These are phyloP conservation scores for Verticillium alfalfae DNA, from an alignment of 2,329 filamentous ascomycete species.

Conservation along the genomic window DNA sequence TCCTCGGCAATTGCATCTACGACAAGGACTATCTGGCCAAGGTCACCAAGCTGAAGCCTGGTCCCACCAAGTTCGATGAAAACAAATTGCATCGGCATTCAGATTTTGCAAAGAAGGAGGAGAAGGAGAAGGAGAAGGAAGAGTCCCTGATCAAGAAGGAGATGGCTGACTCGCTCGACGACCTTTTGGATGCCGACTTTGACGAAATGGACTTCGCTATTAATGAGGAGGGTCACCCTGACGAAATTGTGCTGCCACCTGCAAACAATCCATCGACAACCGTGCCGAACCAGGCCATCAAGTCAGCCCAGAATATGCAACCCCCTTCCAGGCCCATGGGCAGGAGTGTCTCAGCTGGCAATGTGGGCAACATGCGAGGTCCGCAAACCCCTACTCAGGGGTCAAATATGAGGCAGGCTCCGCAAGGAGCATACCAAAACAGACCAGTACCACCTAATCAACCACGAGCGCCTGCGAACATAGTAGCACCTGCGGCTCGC, in stretches of 20 bases:
- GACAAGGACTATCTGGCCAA: constrained; percentile 90
- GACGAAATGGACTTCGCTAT: constrained; percentile 74
- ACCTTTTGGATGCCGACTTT: constrained; percentile 49
- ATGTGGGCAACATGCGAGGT: constrained; percentile 19
- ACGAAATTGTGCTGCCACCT: constrained; percentile 59
- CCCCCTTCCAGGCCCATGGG: constrained; percentile 26
- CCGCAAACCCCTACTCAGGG: constrained; percentile 29
- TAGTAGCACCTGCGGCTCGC: constrained; percentile 8
- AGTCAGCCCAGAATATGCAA: constrained; percentile 24
- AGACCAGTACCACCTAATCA: constrained; percentile 13
- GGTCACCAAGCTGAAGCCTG: constrained; percentile 83
- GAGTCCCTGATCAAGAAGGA: constrained; percentile 5
- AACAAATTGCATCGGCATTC: constrained; percentile 76
- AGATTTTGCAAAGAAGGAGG: constrained; percentile 63
- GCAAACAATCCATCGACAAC: constrained; percentile 19
- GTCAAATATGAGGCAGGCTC: constrained; percentile 14
- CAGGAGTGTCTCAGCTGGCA: constrained; percentile 21
- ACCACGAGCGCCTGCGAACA: constrained; percentile 11
- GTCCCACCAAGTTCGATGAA: constrained; percentile 71
- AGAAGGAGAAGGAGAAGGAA: constrained; percentile 23
- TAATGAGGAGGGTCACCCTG: constrained; percentile 63
- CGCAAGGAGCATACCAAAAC: constrained; percentile 12
- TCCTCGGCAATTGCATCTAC: constrained; percentile 97
- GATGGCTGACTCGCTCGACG: constrained; percentile 10
- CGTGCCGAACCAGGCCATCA: background rate